Conservation (phyloP, 352 stramenopile genomes). For the Aphanomyces euteiches region DNA sequence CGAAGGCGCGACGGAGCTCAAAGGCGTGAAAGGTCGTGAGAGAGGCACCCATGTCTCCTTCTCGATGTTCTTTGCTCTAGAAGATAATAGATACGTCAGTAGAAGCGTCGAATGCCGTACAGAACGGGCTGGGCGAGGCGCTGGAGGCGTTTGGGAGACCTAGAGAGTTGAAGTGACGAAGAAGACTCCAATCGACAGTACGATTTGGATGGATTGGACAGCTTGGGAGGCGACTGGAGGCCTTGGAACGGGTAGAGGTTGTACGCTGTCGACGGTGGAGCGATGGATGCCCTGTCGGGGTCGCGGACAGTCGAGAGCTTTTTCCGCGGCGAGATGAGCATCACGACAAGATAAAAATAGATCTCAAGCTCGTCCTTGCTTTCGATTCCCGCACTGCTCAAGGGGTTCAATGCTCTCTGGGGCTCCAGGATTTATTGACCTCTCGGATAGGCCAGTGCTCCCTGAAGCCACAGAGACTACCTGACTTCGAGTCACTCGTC, state of each 20-base stretch:
- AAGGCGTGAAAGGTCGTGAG: constrained; percentile 13
- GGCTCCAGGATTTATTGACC: no score
- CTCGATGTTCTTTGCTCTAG: not conserved
- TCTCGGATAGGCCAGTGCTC: no score
- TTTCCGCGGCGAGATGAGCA: constrained; percentile 26
- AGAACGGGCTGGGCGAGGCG: constrained; percentile 13
- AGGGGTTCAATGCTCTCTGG: no score
- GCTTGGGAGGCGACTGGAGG: constrained; percentile 24
- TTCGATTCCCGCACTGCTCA: no score
- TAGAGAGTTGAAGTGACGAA: not conserved
- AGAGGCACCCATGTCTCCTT: constrained; percentile 12
- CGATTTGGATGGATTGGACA: not conserved
- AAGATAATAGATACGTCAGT: not conserved
- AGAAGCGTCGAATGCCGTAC: constrained; percentile 1
- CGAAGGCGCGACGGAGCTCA: constrained; percentile 15
- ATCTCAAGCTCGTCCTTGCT: no score
- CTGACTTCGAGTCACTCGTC: no score
- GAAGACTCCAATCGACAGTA: not conserved
- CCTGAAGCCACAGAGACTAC: no score
- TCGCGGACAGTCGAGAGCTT: constrained; percentile 23
- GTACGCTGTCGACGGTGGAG: constrained; percentile 3
- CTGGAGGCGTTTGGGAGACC: constrained; percentile 15
- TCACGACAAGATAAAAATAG: not conserved
- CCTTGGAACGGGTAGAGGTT: constrained; percentile 29
- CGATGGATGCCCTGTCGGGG: constrained; percentile 18